These are phyloP conservation scores for Venturia effusa DNA, from an alignment of 2,329 filamentous ascomycete genomes.

Conservation along the genomic window DNA sequence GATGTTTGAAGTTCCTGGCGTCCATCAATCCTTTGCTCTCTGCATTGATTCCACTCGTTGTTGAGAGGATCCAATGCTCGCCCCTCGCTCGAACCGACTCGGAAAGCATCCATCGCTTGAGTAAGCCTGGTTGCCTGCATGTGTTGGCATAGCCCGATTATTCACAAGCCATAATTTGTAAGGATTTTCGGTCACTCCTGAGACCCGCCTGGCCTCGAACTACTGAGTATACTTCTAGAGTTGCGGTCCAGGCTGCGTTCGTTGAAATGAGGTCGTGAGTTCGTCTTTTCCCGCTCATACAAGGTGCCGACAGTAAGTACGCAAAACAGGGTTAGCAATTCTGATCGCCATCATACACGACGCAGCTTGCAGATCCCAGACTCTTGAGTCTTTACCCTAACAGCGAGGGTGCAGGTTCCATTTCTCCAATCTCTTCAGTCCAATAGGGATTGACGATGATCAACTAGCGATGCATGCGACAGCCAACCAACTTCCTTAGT, in stretches of 20 bases:
- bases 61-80: not conserved
- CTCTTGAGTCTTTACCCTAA: not conserved
- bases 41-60: not conserved
- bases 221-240: not conserved
- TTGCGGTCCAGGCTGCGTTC: not conserved
- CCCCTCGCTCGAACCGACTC: not conserved
- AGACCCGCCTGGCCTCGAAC: not conserved
- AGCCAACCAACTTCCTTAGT: not conserved
- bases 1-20: not conserved
- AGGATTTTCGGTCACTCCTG: not conserved
- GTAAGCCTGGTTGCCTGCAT: no score
- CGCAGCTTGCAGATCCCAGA: not conserved
- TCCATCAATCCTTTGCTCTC: not conserved
- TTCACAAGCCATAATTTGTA: not conserved
- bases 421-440: not conserved
- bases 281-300: not conserved
- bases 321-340: not conserved
- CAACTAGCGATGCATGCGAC: not conserved
- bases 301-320: not conserved
- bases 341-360: not conserved
- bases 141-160: not conserved
- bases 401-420: not conserved
- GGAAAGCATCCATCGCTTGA: not conserved
- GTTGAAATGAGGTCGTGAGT: not conserved
- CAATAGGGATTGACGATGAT: not conserved